Percentiles rank a stretch among this genome's conserved stretches.
Evolutionary conservation across 805 yeast genomes (phyloP).

Genomic region (Lipomyces yamanashiensis): DNA sequence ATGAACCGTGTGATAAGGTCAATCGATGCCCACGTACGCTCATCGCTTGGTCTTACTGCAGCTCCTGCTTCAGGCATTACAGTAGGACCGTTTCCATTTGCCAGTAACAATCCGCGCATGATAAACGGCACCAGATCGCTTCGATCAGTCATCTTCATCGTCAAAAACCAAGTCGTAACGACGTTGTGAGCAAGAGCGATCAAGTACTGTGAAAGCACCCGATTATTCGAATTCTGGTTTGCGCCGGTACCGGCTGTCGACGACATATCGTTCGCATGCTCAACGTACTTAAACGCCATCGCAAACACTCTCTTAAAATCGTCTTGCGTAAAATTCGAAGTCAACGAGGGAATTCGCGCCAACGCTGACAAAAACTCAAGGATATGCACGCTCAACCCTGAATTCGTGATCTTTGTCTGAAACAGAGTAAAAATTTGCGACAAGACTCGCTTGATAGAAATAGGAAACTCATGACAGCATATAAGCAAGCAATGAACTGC

Average conservation of each 20-base stretch:
- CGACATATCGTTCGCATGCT: conserved; percentile 61
- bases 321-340: conserved; percentile 72
- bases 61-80: conserved; percentile 23
- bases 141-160: conserved; percentile 63
- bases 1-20: conserved; percentile 74
- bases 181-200: conserved; percentile 68
- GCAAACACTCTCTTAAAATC: conserved; percentile 83
- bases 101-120: conserved; percentile 58
- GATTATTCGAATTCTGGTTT: conserved; percentile 42
- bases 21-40: conserved; percentile 63
- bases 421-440: conserved; percentile 68
- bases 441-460: conserved; percentile 65
- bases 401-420: conserved; percentile 73
- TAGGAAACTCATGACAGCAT: conserved; percentile 81
- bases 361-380: conserved; percentile 74
- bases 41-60: conserved; percentile 46
- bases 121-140: conserved; percentile 65
- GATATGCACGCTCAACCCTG: conserved; percentile 71
- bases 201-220: conserved; percentile 61
- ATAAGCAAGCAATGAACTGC: conserved; percentile 74
- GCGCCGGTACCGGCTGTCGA: conserved; percentile 3
- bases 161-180: conserved; percentile 72
- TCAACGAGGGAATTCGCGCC: conserved; percentile 66
- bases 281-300: conserved; percentile 78
- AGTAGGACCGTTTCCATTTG: conserved; percentile 45